A percentile compares a stretch with the other conserved stretches of the same genome.
Conservation (phyloP, 345 rosid species). For the Orychophragmus violaceus region DNA sequence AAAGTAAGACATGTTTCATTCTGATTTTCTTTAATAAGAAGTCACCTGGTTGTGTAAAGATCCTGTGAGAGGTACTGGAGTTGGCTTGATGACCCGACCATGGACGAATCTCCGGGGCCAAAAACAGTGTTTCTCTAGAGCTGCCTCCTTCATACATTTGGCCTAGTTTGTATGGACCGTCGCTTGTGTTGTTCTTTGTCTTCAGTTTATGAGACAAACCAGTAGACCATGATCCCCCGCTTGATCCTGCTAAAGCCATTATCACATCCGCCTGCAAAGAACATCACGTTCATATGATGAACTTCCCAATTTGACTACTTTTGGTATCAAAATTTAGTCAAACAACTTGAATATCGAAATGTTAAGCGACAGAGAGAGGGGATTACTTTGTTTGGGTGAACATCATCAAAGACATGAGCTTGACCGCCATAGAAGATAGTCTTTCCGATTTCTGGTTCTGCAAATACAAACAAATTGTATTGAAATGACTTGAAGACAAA, state of each 20-base stretch:
- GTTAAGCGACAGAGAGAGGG: background rate
- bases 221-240: constrained; percentile 94
- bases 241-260: constrained; percentile 94
- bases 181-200: constrained; percentile 11
- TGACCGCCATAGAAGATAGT: constrained; percentile 94
- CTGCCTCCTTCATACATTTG: constrained; percentile 23
- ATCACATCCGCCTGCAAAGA: constrained; percentile 61
- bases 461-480: background rate
- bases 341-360: background rate
- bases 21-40: background rate
- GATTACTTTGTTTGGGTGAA: constrained; percentile 84
- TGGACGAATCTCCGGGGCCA: constrained; percentile 32
- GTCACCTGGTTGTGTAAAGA: constrained; percentile 46
- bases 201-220: constrained; percentile 64
- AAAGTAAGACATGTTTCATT: background rate
- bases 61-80: too few species aligned
- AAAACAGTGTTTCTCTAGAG: constrained; percentile 16
- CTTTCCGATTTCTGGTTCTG: constrained; percentile 42
- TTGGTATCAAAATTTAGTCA: too few species aligned
- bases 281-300: background rate
- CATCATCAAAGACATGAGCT: too few species aligned
- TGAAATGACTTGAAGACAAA: constrained; percentile 1
- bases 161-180: constrained; percentile 11
- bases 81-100: constrained; percentile 16
- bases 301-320: too few species aligned